Evolutionary conservation across 2,329 filamentous ascomycete species (phyloP), one percentile per base, ranked within the genome.

Genomic region (Ascochyta lentis): DNA sequence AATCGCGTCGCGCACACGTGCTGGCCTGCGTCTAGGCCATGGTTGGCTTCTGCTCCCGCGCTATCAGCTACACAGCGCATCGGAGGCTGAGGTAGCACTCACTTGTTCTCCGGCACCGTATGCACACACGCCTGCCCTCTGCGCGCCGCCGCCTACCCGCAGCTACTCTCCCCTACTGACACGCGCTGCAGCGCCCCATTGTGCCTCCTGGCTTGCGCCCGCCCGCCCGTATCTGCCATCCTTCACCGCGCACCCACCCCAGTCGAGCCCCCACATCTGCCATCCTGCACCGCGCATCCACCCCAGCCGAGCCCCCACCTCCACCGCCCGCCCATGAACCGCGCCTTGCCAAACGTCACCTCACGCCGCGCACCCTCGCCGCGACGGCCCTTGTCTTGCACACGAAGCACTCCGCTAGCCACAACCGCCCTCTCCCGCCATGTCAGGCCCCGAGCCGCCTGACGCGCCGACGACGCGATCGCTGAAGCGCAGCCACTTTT

Each of bases 401-500:
- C 12, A 43, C 29, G 12, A 16, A 26, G 6, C 29, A 26, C 23
- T 8, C n/a, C 19, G 27, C 26, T 22, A 26, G 23, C 34, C 13
- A 45, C 45, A 26, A 49, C 39, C 40, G 49, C 38, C 13, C 42
- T 38, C 50, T 31, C 35, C 44, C 65, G 64, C 61, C 57, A 76
- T 75, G 73, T 69, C 72, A 44, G 66, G 65, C 44, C 60, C 67
- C 10, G 72, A 73, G 35, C 67, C 67, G 33, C 59, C 60, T 29
- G 50, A 56, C 33, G 68, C 66, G 27, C 65, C 66, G 9, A 69
- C 65, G 49, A 67, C 71, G 49, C 61, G 56, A 40, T 59, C 60
- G 8, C 54, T 65, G 45, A 72, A 72, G 64, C 67, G 66, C 64
- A 65, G 65, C 51, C 53, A 54, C 31, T 50, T 71, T 33, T 65